These are phyloP conservation scores for Coemansia sp. DNA, from an alignment of 192 early-diverging fungal genomes.

Conservation along the genomic window DNA sequence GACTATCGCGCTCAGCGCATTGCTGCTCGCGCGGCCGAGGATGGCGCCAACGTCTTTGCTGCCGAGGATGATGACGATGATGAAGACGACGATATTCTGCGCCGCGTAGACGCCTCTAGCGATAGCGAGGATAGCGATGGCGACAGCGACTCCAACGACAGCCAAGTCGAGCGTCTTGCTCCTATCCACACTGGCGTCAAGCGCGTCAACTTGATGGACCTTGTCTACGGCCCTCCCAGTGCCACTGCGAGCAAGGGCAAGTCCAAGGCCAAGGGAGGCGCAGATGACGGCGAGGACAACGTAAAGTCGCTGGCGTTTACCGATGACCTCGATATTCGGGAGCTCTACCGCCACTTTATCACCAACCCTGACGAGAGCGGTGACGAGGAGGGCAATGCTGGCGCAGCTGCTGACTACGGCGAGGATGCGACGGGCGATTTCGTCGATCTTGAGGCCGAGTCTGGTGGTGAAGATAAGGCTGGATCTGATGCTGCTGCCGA, in stretches of 20 bases:
- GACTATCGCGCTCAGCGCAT: slow-evolving; percentile 43
- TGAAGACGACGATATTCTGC: slow-evolving; percentile 31
- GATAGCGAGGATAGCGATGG: slow-evolving; percentile 11
- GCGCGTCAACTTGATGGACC: slow-evolving; percentile 83
- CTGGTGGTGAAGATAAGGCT: slow-evolving; percentile 55
- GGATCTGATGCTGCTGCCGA: slow-evolving; percentile 24
- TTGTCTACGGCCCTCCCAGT: slow-evolving; percentile 77
- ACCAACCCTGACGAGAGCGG: slow-evolving; percentile 38
- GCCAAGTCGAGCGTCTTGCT: slow-evolving; percentile 35
- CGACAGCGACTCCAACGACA: not conserved
- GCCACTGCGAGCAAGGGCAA: slow-evolving; percentile 32
- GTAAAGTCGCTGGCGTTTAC: slow-evolving; percentile 34
- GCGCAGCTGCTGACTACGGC: slow-evolving; percentile 56
- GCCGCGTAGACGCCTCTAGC: slow-evolving; percentile 21
- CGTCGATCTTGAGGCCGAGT: slow-evolving; percentile 68
- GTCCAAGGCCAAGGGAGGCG: slow-evolving; percentile 41
- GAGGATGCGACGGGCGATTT: slow-evolving; percentile 63
- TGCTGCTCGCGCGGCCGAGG: slow-evolving; percentile 77
- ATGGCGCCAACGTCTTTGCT: slow-evolving; percentile 23
- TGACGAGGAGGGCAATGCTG: slow-evolving; percentile 33
- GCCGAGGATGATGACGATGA: slow-evolving; percentile 1
- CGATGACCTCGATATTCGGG: slow-evolving; percentile 33
- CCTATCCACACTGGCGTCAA: slow-evolving; percentile 45
- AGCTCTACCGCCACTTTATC: slow-evolving; percentile 38
- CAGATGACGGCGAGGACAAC: slow-evolving; percentile 47